Evolutionary conservation across 2,329 filamentous ascomycete species (phyloP).

Genomic region (Aspergillus aculeatus): DNA sequence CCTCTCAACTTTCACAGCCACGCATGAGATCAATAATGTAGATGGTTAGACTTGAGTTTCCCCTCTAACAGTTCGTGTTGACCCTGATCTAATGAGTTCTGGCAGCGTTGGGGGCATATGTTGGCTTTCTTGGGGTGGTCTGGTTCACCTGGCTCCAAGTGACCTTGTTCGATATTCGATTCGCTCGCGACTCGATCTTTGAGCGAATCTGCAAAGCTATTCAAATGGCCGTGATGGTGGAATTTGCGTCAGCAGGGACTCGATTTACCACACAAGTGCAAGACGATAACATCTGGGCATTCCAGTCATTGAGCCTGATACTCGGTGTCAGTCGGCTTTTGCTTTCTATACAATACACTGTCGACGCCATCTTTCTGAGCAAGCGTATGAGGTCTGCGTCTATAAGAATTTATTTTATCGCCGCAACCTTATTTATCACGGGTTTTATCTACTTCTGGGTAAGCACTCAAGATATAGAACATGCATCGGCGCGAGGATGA

Average conservation of each 20-base stretch:
- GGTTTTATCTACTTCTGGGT: constrained; percentile 32
- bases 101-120: constrained; percentile 46
- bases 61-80: neutral
- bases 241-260: constrained; percentile 61
- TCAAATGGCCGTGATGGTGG: constrained; percentile 65
- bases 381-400: constrained; percentile 26
- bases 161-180: constrained; percentile 65
- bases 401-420: constrained; percentile 31
- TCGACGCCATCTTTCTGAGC: constrained; percentile 33
- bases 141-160: constrained; percentile 70
- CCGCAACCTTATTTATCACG: constrained; percentile 28
- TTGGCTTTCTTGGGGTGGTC: constrained; percentile 58
- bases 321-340: constrained; percentile 55
- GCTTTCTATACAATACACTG: constrained; percentile 55
- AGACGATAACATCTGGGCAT: constrained; percentile 45
- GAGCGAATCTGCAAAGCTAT: constrained; percentile 59
- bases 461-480: constrained; percentile 6
- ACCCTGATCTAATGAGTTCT: constrained; percentile 13
- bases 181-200: constrained; percentile 63
- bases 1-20: constrained; percentile 60
- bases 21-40: constrained; percentile 55
- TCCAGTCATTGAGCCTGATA: constrained; percentile 42
- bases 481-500: neutral
- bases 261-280: constrained; percentile 43
- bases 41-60: constrained; percentile 29